phyloP scores from a whole-genome alignment of 2,329 filamentous ascomycete species.

The Salinomyces thailandicus region DNA sequence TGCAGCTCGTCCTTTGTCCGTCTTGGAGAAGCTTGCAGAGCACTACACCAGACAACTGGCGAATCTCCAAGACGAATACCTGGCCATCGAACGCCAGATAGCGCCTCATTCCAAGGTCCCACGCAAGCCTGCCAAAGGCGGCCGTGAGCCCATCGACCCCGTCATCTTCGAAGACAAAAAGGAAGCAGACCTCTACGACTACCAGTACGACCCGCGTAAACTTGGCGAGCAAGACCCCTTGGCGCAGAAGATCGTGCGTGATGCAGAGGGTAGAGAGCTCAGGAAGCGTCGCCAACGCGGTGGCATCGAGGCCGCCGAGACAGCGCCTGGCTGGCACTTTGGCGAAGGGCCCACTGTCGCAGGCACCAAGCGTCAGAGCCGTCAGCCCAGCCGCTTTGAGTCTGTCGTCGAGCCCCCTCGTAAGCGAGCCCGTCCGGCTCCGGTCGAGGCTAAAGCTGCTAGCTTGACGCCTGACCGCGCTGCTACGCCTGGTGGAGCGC shows the following conservation, averaged over 20 bases:
- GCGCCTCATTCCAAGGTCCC: slow-evolving; percentile 41
- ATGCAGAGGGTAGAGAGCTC: slow-evolving; percentile 37
- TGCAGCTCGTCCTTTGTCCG: slow-evolving; percentile 37
- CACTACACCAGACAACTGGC: slow-evolving; percentile 44
- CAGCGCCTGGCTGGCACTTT: slow-evolving; percentile 17
- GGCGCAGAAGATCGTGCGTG: slow-evolving; percentile 38
- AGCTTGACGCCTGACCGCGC: slow-evolving; percentile 17
- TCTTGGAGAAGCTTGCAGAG: slow-evolving; percentile 45
- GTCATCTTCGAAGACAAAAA: slow-evolving; percentile 49
- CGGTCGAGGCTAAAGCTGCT: slow-evolving; percentile 6
- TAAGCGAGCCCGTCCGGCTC: slow-evolving; percentile 13
- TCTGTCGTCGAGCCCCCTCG: slow-evolving; percentile 15
- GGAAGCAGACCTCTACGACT: slow-evolving; percentile 51
- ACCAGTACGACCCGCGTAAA: slow-evolving; percentile 45
- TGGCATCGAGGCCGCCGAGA: slow-evolving; percentile 10
- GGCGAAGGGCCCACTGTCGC: slow-evolving; percentile 12
- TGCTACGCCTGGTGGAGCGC: slow-evolving; percentile 8
- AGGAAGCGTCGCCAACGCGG: slow-evolving; percentile 32
- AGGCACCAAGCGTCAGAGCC: slow-evolving; percentile 15
- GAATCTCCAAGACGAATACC: slow-evolving; percentile 50
- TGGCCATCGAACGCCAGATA: slow-evolving; percentile 44
- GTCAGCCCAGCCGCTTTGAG: slow-evolving; percentile 23
- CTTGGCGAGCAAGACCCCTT: slow-evolving; percentile 48
- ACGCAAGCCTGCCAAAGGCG: slow-evolving; percentile 42
- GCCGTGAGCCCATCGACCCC: slow-evolving; percentile 35